These are phyloP conservation scores for Saccharomycopsis sp. DNA, from an alignment of 805 yeast genomes.

Conservation along the genomic window DNA sequence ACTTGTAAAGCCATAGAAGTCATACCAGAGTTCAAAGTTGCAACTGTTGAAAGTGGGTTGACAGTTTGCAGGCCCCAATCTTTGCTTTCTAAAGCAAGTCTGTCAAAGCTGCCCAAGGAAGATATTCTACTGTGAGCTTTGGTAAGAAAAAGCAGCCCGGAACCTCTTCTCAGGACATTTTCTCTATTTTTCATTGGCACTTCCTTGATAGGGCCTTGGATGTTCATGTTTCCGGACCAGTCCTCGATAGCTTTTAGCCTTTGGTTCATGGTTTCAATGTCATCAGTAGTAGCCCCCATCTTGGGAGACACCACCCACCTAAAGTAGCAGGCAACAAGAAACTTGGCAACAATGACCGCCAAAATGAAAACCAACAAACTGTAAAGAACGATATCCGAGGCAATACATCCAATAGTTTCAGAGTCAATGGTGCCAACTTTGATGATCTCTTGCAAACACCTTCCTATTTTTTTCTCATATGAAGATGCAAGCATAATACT, in stretches of 20 bases:
- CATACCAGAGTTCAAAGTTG: constrained; percentile 5
- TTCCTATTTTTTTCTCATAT: constrained; percentile 60
- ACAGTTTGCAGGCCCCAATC: too few relatives aligned
- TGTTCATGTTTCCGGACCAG: constrained; percentile 67
- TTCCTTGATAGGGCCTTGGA: constrained; percentile 42
- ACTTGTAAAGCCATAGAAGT: constrained; percentile 19
- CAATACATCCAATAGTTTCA: constrained; percentile 88
- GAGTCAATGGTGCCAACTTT: constrained; percentile 88
- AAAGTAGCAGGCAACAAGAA: constrained; percentile 80
- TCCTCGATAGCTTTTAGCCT: constrained; percentile 65
- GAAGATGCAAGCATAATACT: constrained; percentile 61
- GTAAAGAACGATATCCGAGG: constrained; percentile 74
- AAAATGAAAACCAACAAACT: constrained; percentile 78
- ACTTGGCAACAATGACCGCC: constrained; percentile 68
- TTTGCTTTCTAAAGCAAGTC: not conserved
- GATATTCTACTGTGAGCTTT: constrained; percentile 30
- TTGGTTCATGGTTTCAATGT: constrained; percentile 49
- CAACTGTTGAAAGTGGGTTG: too few relatives aligned
- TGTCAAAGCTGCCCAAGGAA: constrained; percentile 17
- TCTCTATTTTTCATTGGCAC: constrained; percentile 49
- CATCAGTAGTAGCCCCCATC: constrained; percentile 70
- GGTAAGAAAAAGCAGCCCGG: constrained; percentile 23
- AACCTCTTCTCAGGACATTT: constrained; percentile 30
- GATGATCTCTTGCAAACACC: constrained; percentile 75
- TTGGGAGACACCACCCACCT: constrained; percentile 70